Conservation (phyloP, 345 rosid species). For the Lepidium sativum region DNA sequence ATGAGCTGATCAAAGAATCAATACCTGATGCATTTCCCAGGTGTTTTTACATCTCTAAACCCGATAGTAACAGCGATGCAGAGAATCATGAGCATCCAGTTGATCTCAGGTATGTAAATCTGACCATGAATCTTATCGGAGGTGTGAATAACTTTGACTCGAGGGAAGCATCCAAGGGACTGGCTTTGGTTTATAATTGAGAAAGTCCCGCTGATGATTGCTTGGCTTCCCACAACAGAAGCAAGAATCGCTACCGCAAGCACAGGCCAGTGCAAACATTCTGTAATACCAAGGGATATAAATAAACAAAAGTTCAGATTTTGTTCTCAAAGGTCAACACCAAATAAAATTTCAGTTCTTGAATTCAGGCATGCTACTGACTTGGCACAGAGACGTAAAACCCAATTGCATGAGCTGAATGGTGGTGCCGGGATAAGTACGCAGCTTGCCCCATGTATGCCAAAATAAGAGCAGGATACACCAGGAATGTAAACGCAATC, state of each 20-base stretch:
- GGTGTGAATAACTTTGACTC: conserved; percentile 96
- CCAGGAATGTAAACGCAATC: conserved; percentile 94
- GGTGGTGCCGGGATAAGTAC: conserved; percentile 83
- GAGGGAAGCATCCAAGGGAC: conserved; percentile 95
- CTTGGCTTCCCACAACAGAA: conserved; percentile 98
- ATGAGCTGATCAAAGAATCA: neutral
- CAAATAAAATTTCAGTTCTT: neutral
- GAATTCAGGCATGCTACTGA: conserved; percentile 18
- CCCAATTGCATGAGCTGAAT: conserved; percentile 48
- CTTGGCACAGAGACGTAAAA: conserved; percentile 95
- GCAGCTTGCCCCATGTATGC: conserved; percentile 99
- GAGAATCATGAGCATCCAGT: conserved; percentile 97
- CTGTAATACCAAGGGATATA: conserved; percentile 34
- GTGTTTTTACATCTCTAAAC: conserved; percentile 91
- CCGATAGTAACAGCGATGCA: conserved; percentile 98
- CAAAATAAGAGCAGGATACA: conserved; percentile 95
- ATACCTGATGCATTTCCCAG: conserved; percentile 96
- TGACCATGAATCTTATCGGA: conserved; percentile 98
- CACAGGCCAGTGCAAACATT: conserved; percentile 73
- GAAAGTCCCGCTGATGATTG: conserved; percentile 97
- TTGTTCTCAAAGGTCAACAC: neutral
- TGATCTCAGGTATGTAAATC: conserved; percentile 95
- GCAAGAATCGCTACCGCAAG: conserved; percentile 86
- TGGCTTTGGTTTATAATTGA: conserved; percentile 99
- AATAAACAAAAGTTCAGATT: neutral